Conservation (phyloP, 768 basidiomycete species). For the Cyclocybe cylindracea region DNA sequence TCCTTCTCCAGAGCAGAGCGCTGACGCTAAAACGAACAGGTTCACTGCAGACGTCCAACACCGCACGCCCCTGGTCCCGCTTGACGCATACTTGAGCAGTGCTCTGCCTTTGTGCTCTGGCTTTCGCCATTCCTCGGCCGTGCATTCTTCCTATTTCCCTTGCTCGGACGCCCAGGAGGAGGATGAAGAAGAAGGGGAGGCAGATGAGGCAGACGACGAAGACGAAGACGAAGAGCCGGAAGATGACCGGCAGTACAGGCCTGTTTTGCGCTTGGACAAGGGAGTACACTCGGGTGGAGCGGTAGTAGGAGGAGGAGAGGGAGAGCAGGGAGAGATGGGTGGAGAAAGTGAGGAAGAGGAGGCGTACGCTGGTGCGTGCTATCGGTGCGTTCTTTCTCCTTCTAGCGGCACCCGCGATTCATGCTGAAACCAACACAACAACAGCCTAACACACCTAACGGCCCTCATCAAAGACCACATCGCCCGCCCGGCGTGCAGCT, state of each 20-base stretch:
- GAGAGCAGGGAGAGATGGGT: no score
- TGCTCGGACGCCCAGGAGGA: neutral
- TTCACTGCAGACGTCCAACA: conserved; percentile 73
- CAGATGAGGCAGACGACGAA: conserved; percentile 1
- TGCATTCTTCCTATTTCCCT: no score
- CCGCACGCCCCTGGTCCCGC: conserved; percentile 57
- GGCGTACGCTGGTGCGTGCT: conserved; percentile 49
- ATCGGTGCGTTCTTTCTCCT: conserved; percentile 56
- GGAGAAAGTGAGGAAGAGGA: no score
- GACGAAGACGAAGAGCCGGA: neutral
- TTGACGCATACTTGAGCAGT: conserved; percentile 49
- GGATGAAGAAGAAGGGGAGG: conserved; percentile 13
- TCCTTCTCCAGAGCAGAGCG: no score
- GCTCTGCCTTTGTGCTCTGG: conserved; percentile 53
- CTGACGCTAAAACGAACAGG: conserved; percentile 44
- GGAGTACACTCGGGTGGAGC: no score
- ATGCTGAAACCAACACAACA: no score
- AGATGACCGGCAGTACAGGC: neutral
- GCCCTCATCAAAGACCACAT: conserved; percentile 60
- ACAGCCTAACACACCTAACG: conserved; percentile 63
- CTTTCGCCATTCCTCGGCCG: neutral
- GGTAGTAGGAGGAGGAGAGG: no score
- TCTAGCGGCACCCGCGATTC: no score
- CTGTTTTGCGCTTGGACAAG: no score
- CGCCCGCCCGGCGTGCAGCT: conserved; percentile 33